Conservation (phyloP, 2,329 filamentous ascomycete species). For the Hymenotorrendiella dingleyae region DNA sequence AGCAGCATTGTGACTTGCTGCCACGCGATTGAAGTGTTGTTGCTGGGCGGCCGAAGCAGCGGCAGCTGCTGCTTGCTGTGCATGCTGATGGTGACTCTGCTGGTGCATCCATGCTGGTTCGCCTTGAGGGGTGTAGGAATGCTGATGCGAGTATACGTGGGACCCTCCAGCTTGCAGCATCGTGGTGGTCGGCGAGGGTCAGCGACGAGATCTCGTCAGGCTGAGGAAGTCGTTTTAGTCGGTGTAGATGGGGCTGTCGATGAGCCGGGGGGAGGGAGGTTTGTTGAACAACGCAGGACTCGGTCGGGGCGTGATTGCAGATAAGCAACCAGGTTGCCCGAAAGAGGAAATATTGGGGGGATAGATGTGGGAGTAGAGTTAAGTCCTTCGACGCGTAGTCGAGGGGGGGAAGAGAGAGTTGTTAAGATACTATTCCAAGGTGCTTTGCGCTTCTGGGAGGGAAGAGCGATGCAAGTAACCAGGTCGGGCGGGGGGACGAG, state of each 20-base stretch:
- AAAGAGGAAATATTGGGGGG: conserved; percentile 3
- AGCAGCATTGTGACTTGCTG: conserved; percentile 53
- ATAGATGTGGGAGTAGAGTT: not conserved
- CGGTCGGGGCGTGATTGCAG: conserved; percentile 10
- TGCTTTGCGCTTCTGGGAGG: not conserved
- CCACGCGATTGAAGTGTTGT: conserved; percentile 68
- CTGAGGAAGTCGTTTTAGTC: not conserved
- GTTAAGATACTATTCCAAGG: conserved; percentile 3
- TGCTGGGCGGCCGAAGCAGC: conserved; percentile 32
- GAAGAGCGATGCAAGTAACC: not conserved
- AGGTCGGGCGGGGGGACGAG: not conserved
- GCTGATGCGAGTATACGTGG: conserved; percentile 63
- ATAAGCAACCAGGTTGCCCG: conserved; percentile 10
- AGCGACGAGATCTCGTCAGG: conserved; percentile 3
- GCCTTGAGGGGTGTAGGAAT: conserved; percentile 53
- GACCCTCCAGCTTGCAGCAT: conserved; percentile 61
- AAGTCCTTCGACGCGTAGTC: not conserved
- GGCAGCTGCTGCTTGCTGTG: conserved; percentile 33
- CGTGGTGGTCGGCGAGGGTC: conserved; percentile 16
- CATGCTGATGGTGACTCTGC: conserved; percentile 35
- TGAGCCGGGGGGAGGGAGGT: too few species aligned
- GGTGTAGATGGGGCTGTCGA: not conserved
- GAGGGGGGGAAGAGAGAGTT: not conserved
- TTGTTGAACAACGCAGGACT: too few species aligned
- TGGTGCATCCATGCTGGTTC: conserved; percentile 62